Evolutionary conservation across 306 rosid species (phyloP).

Genomic region (Cajanus cajan): DNA sequence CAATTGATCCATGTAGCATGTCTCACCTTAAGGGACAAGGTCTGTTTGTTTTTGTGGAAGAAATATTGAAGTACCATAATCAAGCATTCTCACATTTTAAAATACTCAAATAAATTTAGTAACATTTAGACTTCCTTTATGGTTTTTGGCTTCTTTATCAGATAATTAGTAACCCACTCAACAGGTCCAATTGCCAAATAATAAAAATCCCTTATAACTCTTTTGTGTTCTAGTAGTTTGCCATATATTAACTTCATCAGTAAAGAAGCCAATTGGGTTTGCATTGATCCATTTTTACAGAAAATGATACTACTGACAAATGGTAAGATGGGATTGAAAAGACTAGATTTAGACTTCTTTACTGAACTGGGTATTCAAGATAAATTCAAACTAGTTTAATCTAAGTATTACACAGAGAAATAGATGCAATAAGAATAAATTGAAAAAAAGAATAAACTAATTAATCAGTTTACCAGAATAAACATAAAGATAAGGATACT

Average conservation of each 20-base stretch:
- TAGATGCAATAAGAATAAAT: constrained; percentile 6
- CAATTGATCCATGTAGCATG: background rate
- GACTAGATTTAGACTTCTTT: background rate
- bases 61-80: background rate
- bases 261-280: background rate
- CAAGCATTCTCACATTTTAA: constrained; percentile 18
- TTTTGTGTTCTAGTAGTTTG: constrained; percentile 21
- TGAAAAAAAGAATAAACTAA: constrained; percentile 6
- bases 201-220: background rate
- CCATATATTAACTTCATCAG: background rate
- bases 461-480: constrained; percentile 4
- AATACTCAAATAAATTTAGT: background rate
- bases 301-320: background rate
- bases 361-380: constrained; percentile 1
- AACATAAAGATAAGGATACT: constrained; percentile 69
- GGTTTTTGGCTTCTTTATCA: background rate
- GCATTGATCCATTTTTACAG: background rate
- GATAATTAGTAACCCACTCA: constrained; percentile 5
- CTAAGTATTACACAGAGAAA: background rate
- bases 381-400: background rate
- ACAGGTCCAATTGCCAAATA: background rate
- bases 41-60: background rate
- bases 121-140: background rate
- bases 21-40: background rate
- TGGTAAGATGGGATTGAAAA: background rate